Evolutionary conservation across 108 stramenopile species (phyloP), one percentile per base, ranked within the genome.

Genomic region (Cylindrotheca fusiformis): DNA sequence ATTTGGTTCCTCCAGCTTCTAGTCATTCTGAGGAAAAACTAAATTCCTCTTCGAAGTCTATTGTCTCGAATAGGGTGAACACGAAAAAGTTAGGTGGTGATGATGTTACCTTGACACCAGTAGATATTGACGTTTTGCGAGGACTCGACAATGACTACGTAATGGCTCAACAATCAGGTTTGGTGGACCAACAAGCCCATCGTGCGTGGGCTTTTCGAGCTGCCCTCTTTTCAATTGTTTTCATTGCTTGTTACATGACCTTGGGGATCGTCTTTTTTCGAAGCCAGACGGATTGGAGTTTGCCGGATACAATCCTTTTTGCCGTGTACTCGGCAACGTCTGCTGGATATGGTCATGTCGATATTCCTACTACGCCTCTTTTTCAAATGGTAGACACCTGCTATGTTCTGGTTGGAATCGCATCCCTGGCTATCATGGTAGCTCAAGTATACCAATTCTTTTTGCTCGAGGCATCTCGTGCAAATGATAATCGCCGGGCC

Each of bases 361-460:
- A 51, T 14, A 51, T 46, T 32, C 63, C 63, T 21, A 18, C 23
- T 3, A 64, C 30, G 51, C 10, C 29, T 52, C 20, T 26, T 12
- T 64, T 50, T 31, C 48, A 64, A 3, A 14, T 64, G 3, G 46
- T 64, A 10, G 18, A 32, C 4, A 52, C 31, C 28, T 21, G 46
- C 24, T 64, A 64, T 31, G 23, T 64, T 4, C n/a, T 64, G 50
- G 51, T 64, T 4, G 63, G 63, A 6, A 29, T 64, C 29, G 63
- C 63, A 4, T 12, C 51, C 19, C 25, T 64, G 26, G 63, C 63
- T 2, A 33, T 64, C 21, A 32, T 52, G 26, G 63, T 52, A 5
- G 63, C 63, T 52, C 49, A 64, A 21, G 29, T 64, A 2, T 64
- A 31, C 48, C 63, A 64, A 52, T 52, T 22, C 29, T 50, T 64